These are phyloP conservation scores for Lophiostoma macrostomum DNA, from an alignment of 495 filamentous ascomycete genomes.

Conservation along the genomic window DNA sequence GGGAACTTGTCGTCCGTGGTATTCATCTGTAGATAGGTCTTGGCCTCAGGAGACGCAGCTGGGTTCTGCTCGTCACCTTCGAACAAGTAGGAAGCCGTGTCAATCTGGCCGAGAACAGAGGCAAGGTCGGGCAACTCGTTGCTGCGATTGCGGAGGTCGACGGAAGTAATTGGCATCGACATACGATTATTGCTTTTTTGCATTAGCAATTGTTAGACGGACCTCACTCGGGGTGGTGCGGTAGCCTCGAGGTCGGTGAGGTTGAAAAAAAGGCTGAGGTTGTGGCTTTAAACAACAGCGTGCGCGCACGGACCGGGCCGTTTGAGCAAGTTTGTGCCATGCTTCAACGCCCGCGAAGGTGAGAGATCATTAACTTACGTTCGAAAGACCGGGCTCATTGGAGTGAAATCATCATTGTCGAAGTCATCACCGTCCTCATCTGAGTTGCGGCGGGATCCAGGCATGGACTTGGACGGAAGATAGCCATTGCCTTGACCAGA, in stretches of 20 bases:
- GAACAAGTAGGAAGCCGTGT: conserved; percentile 80
- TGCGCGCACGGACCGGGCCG: too few species aligned
- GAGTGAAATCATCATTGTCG: conserved; percentile 44
- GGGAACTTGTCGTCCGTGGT: conserved; percentile 80
- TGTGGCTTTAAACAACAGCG: too few species aligned
- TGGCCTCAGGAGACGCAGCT: conserved; percentile 60
- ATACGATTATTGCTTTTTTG: conserved; percentile 69
- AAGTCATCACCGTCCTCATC: conserved; percentile 70
- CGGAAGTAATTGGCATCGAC: conserved; percentile 76
- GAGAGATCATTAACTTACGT: conserved; percentile 53
- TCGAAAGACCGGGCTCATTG: conserved; percentile 59
- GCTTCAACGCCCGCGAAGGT: too few species aligned
- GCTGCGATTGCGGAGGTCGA: conserved; percentile 56
- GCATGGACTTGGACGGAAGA: conserved; percentile 76
- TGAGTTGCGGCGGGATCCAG: conserved; percentile 78
- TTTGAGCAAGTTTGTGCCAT: too few species aligned
- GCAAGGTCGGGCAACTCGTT: conserved; percentile 47
- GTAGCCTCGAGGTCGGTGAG: neutral
- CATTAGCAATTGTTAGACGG: neutral
- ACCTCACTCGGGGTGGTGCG: conserved; percentile 20
- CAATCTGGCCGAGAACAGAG: conserved; percentile 63
- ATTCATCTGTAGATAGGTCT: conserved; percentile 68
- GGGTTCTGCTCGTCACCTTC: conserved; percentile 65
- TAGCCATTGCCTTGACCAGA: conserved; percentile 45
- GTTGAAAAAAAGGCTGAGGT: too few species aligned